These are phyloP conservation scores for Drosera capensis DNA, from an alignment of 148 eudicot species.

Conservation along the genomic window DNA sequence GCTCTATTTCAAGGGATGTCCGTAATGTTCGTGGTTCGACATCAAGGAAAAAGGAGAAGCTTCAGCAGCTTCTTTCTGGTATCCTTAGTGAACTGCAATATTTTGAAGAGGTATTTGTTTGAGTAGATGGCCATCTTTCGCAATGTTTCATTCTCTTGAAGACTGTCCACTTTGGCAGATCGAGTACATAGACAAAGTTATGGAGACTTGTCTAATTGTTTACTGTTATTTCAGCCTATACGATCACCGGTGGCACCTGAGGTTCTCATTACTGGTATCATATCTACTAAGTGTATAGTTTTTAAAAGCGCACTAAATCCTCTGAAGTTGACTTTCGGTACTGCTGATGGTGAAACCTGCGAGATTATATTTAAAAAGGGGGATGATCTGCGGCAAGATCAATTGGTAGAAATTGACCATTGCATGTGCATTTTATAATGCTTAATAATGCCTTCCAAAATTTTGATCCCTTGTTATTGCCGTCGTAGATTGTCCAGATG, in stretches of 20 bases:
- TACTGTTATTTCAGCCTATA: conserved; percentile 49
- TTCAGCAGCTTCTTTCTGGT: conserved; percentile 89
- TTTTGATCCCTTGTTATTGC: neutral
- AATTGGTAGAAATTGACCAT: conserved; percentile 40
- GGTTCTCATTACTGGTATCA: conserved; percentile 76
- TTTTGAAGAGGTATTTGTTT: conserved; percentile 78
- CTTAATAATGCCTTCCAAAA: neutral
- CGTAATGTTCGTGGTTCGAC: conserved; percentile 84
- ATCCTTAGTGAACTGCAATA: conserved; percentile 91
- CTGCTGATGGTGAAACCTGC: conserved; percentile 66
- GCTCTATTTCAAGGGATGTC: conserved; percentile 87
- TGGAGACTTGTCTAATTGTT: conserved; percentile 1
- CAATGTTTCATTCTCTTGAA: neutral
- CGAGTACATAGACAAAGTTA: neutral
- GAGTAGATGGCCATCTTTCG: neutral
- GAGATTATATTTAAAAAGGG: conserved; percentile 95
- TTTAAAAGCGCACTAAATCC: conserved; percentile 90
- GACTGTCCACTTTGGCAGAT: neutral
- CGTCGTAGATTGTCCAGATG: conserved; percentile 84
- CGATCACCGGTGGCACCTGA: conserved; percentile 79
- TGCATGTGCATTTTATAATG: conserved; percentile 1
- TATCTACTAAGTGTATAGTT: conserved; percentile 81
- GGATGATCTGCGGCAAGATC: conserved; percentile 97
- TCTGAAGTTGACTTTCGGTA: conserved; percentile 73
- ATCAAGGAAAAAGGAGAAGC: conserved; percentile 94